These are phyloP conservation scores for Dalbergia cultrata DNA, from an alignment of 306 rosid species.

Conservation along the genomic window DNA sequence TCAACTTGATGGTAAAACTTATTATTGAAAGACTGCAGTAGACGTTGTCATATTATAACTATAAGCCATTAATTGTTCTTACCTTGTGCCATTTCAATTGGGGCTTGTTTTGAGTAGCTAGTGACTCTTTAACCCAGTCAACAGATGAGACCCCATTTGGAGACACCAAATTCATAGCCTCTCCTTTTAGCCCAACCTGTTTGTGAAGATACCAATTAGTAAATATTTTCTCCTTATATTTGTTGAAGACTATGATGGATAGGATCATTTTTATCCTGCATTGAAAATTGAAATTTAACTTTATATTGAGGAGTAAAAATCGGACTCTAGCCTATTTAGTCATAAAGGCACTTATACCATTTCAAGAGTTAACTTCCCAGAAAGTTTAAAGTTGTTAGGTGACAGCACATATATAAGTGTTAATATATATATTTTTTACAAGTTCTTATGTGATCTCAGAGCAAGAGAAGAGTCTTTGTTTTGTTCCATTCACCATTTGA, in stretches of 20 bases:
- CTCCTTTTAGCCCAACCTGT: slow-evolving; percentile 94
- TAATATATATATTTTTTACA: too few relatives aligned
- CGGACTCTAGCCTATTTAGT: too few relatives aligned
- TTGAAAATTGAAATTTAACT: too few relatives aligned
- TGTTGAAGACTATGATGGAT: not conserved
- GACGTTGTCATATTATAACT: not conserved
- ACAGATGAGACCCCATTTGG: slow-evolving; percentile 69
- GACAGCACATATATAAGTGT: not conserved
- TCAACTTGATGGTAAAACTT: slow-evolving; percentile 31
- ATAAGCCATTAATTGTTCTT: slow-evolving; percentile 26
- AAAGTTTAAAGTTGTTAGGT: too few relatives aligned
- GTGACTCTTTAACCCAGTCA: slow-evolving; percentile 75
- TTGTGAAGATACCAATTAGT: slow-evolving; percentile 23
- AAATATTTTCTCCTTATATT: not conserved
- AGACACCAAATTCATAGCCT: slow-evolving; percentile 78
- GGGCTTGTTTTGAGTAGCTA: slow-evolving; percentile 57
- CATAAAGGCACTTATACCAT: not conserved
- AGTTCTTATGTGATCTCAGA: too few relatives aligned
- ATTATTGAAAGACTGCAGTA: not conserved
- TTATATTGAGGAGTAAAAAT: too few relatives aligned
- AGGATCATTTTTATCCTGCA: too few relatives aligned
- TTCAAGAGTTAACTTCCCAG: too few relatives aligned
- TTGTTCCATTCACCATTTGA: too few relatives aligned
- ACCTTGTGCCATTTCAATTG: slow-evolving; percentile 95
- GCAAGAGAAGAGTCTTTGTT: too few relatives aligned